phyloP scores from a whole-genome alignment of 371 early-diverging fungal species.

The Saksenaea oblongispora region DNA sequence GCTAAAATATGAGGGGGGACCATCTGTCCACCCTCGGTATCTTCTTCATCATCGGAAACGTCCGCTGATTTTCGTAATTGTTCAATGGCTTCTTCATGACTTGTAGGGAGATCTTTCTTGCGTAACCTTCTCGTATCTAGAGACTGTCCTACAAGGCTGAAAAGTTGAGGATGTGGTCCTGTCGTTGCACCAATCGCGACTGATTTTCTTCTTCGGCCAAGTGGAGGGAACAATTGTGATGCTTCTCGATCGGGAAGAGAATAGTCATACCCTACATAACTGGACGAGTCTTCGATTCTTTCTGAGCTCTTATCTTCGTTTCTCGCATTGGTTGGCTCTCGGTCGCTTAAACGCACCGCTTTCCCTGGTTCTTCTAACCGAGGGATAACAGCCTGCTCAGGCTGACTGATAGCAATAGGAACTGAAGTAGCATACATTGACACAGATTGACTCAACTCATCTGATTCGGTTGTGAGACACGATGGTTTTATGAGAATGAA shows the following conservation, averaged over 20 bases:
- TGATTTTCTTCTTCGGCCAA: conserved; percentile 17
- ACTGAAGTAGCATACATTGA: conserved; percentile 31
- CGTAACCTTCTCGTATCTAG: conserved; percentile 18
- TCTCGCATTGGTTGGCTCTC: conserved; percentile 13
- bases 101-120: neutral
- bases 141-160: conserved; percentile 14
- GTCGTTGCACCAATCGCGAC: conserved; percentile 13
- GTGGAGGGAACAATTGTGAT: conserved; percentile 11
- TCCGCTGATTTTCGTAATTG: neutral
- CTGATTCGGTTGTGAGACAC: neutral
- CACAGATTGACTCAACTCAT: conserved; percentile 13
- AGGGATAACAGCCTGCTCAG: neutral
- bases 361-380: conserved; percentile 5
- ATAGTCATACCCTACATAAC: conserved; percentile 9
- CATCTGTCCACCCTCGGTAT: conserved; percentile 29
- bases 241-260: conserved; percentile 15
- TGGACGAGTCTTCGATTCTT: neutral
- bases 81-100: neutral
- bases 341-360: conserved; percentile 17
- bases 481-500: neutral
- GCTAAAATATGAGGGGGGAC: conserved; percentile 43
- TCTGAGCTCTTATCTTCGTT: neutral
- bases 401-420: conserved; percentile 26
- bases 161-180: conserved; percentile 8
- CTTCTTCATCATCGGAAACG: conserved; percentile 17